Evolutionary conservation across 805 yeast genomes (phyloP).

Genomic region (Saturnispora galanensis): DNA sequence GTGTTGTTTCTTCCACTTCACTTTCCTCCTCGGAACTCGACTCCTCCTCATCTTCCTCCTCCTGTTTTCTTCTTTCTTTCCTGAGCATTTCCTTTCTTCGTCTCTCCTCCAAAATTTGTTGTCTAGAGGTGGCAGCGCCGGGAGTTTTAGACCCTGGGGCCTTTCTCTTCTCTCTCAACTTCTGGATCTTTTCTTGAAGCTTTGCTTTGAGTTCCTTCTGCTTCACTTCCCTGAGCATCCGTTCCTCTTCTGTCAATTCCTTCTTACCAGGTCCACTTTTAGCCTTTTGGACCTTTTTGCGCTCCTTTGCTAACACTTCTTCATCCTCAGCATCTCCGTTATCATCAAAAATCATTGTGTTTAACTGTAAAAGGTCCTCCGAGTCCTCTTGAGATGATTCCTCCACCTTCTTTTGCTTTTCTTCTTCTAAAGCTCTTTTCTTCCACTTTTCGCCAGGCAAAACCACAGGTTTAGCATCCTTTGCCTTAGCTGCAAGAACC

Average conservation of each 20-base stretch:
- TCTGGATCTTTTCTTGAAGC: constrained; percentile 61
- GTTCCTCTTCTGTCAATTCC: constrained; percentile 37
- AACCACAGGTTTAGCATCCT: constrained; percentile 40
- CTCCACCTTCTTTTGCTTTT: constrained; percentile 17
- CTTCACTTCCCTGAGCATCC: constrained; percentile 40
- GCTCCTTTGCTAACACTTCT: constrained; percentile 23
- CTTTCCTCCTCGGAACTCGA: constrained; percentile 32
- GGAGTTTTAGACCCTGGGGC: constrained; percentile 78
- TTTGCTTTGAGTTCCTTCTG: constrained; percentile 66
- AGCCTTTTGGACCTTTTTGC: constrained; percentile 9
- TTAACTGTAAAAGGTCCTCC: constrained; percentile 5
- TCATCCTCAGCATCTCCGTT: constrained; percentile 16
- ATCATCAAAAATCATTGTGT: constrained; percentile 4
- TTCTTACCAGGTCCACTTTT: constrained; percentile 15
- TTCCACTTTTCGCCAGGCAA: constrained; percentile 24
- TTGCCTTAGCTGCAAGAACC: constrained; percentile 44
- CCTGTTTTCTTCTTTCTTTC: constrained; percentile 22
- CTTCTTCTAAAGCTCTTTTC: constrained; percentile 1
- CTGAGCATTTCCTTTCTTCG: constrained; percentile 37
- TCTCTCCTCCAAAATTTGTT: constrained; percentile 61
- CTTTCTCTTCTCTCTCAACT: constrained; percentile 68
- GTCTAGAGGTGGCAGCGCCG: constrained; percentile 82
- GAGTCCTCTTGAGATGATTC: constrained; percentile 15
- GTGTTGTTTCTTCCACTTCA: constrained; percentile 27
- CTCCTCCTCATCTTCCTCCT: constrained; percentile 21